Base-by-base conservation (phyloP, 2,329 filamentous ascomycete genomes). In the Neobulgaria alba region DNA sequence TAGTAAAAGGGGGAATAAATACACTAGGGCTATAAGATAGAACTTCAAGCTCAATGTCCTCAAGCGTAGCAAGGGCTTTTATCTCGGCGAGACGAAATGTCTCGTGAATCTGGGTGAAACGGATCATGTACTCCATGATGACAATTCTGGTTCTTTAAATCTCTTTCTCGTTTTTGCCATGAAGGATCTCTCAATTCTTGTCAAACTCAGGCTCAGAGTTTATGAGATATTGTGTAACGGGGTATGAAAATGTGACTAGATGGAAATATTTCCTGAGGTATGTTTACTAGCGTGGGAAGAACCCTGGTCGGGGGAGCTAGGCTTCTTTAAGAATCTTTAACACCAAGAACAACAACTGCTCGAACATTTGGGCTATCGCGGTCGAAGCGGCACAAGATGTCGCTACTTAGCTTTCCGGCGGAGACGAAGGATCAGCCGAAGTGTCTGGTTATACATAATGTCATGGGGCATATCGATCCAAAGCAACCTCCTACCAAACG, bases 71-170 rank as follows among this genome's bases (percentile, higher is more conserved):
- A 15, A 98, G 68, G 17, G 92, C 80, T 56, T 90, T 68, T 10
- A 95, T 74, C 63, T 98, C 92, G 3, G 89, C 77, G 41, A 79
- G 70, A 29, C 90, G 82, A 60, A 98, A 98, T n/a, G 77, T 82
- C 67, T 95, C 87, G 61, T 96, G 89, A 43, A 75, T 71, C 63
- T 96, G 92, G 33, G 82, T 83, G 60, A 96, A 88, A 54, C 90
- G 85, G 49, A 98, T 79, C 45, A 98, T 73, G 58, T 85, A 96
- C 47, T 93, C 77, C 77, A 80, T 79, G 2, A 31, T 19, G 21
- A 7, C 12, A 12, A 12, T 12, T 26, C n/a, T n/a, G n/a, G n/a
- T n/a, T n/a, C n/a, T n/a, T n/a, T n/a, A n/a, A n/a, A n/a, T n/a
- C n/a, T n/a, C n/a, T n/a, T n/a, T n/a, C n/a, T n/a, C n/a, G n/a